Conservation (phyloP, 305 asterid species). For the Fraxinus baroniana region DNA sequence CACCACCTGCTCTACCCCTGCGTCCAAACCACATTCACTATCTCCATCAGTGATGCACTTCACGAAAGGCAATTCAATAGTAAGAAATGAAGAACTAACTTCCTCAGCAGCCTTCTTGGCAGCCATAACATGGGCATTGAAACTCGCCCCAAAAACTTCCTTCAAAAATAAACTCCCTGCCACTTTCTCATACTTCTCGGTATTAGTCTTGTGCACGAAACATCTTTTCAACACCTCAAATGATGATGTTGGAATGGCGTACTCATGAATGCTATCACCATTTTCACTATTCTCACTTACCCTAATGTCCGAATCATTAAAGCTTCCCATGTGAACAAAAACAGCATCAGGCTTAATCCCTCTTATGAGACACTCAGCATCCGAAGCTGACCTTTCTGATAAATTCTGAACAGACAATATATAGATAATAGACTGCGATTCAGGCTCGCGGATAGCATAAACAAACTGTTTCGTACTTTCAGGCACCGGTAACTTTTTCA, state of each 20-base stretch:
- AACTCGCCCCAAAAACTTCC: slow-evolving; percentile 84
- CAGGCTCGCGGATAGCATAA: slow-evolving; percentile 69
- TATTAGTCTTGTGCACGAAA: slow-evolving; percentile 57
- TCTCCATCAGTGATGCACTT: slow-evolving; percentile 29
- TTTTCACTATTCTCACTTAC: slow-evolving; percentile 17
- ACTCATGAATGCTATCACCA: slow-evolving; percentile 29
- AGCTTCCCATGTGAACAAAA: slow-evolving; percentile 60
- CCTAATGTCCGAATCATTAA: slow-evolving; percentile 30
- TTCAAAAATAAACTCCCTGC: slow-evolving; percentile 76
- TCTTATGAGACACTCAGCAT: slow-evolving; percentile 70
- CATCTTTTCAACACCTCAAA: slow-evolving; percentile 77
- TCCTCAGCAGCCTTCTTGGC: slow-evolving; percentile 85
- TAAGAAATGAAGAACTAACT: slow-evolving; percentile 72
- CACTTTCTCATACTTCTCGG: slow-evolving; percentile 68
- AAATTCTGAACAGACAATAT: slow-evolving; percentile 77
- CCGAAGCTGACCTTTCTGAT: slow-evolving; percentile 75
- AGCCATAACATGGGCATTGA: slow-evolving; percentile 60
- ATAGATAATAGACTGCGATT: slow-evolving; percentile 58
- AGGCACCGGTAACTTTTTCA: slow-evolving; percentile 60
- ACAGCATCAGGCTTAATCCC: slow-evolving; percentile 88
- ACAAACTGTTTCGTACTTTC: slow-evolving; percentile 77
- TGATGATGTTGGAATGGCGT: slow-evolving; percentile 69
- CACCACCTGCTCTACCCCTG: slow-evolving; percentile 23
- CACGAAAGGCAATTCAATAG: slow-evolving; percentile 73
- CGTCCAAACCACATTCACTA: slow-evolving; percentile 19